A percentile compares a stretch with the other conserved stretches of the same genome.
phyloP scores from a whole-genome alignment of 345 rosid genomes.

The Aquilaria yunnanensis region DNA sequence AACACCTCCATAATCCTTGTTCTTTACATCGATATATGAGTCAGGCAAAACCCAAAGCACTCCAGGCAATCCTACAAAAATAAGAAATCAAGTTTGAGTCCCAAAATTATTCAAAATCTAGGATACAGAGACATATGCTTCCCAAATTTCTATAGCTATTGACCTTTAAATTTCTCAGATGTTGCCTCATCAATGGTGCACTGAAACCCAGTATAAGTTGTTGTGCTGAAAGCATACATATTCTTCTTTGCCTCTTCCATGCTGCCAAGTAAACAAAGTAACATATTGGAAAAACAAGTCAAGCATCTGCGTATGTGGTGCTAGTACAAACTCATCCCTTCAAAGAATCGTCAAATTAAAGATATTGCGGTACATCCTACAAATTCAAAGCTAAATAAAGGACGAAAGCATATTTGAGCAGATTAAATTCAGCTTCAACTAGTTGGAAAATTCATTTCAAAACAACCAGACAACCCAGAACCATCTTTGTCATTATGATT shows the following conservation, averaged over 20 bases:
- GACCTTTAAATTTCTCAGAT: constrained; percentile 90
- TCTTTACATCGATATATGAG: constrained; percentile 91
- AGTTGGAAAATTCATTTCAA: no score
- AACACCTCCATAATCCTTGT: constrained; percentile 97
- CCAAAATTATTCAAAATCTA: not conserved
- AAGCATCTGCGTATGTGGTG: no score
- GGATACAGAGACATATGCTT: not conserved
- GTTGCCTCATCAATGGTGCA: constrained; percentile 82
- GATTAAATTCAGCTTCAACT: no score
- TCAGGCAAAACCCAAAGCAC: constrained; percentile 98
- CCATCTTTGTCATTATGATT: no score
- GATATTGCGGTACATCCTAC: no score
- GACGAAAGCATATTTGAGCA: no score
- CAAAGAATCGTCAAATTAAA: no score
- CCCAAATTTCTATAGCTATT: not conserved
- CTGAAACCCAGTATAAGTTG: constrained; percentile 92
- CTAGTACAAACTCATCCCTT: no score
- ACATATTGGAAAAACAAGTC: not conserved
- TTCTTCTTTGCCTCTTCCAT: constrained; percentile 98
- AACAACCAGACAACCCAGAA: no score
- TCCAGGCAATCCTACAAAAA: constrained; percentile 80
- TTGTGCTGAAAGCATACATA: constrained; percentile 92
- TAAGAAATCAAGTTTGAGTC: not conserved
- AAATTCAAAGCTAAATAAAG: no score
- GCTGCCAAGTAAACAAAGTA: constrained; percentile 26